Conservation (phyloP, 108 stramenopile genomes). For the Skeletonema grethae region DNA sequence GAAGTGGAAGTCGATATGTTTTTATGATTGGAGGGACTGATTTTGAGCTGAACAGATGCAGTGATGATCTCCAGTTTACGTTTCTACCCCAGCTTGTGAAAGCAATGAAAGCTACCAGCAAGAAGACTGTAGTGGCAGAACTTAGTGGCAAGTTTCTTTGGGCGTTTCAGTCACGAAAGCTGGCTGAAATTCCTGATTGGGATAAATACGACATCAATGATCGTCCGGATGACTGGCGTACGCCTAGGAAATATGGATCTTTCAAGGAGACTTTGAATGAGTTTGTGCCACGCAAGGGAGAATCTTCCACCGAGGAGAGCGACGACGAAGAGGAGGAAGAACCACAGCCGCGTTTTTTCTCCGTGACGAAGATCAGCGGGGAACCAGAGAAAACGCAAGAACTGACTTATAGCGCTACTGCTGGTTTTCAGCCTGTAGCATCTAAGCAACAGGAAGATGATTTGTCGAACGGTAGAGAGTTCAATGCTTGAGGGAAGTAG, state of each 20-base stretch:
- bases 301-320: slow-evolving; percentile 5
- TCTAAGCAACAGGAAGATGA: not conserved
- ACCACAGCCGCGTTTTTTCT: not conserved
- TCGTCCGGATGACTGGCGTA: not conserved
- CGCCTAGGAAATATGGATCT: not conserved
- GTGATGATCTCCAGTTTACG: not conserved
- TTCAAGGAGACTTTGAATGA: slow-evolving; percentile 12
- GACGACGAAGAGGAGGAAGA: not conserved
- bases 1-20: not conserved
- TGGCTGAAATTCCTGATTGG: not conserved
- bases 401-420: not conserved
- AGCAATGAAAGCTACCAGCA: slow-evolving; percentile 8
- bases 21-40: slow-evolving; percentile 5
- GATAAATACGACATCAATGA: slow-evolving; percentile 2
- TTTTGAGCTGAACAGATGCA: slow-evolving; percentile 5
- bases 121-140: not conserved
- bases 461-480: not conserved
- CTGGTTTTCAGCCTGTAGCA: not conserved
- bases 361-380: not conserved
- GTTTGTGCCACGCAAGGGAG: slow-evolving; percentile 2
- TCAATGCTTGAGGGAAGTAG: not conserved
- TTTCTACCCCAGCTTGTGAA: slow-evolving; percentile 7
- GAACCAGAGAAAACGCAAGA: not conserved
- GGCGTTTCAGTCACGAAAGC: slow-evolving; percentile 5
- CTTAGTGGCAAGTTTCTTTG: slow-evolving; percentile 4